Base-by-base conservation (phyloP, 306 rosid species). In the Crotalaria pallida region DNA sequence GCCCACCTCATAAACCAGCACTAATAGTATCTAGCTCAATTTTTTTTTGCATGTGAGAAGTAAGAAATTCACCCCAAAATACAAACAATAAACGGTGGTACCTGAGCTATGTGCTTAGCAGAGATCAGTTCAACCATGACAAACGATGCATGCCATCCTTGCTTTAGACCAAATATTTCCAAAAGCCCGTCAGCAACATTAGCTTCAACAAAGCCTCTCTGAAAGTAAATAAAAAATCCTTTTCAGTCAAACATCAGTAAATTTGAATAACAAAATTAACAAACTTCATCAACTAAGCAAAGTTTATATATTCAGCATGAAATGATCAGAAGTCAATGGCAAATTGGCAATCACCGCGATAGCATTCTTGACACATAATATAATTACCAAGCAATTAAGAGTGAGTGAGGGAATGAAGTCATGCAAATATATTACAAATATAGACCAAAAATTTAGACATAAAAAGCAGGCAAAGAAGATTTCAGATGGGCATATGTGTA, bases 81-180 rank as follows among this genome's bases (percentile, higher is more conserved):
- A 44, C 4, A 58, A 40, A 61, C 74, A 53, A 57, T 11, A 67
- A 62, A 65, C n/a, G 16, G 69, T 17, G 24, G 50, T 83, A 94
- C 99, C 99, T 95, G 99, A 69, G 96, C 99, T 41, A 95, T 81
- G 80, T 95, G 99, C 76, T 91, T 95, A 9, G 99, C 99, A 48
- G 88, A 70, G 70, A 91, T 89, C 73, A 95, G 88, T 67, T 95
- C 97, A 67, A 88, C 96, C 99, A 95, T 91, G 34, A 95, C 99
- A 69, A 95, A 86, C 0, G 99, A 95, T 57, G 99, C 97, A 84
- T 95, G 99, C 99, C 99, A 95, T 69, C 96, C 97, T 80, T 95
- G 99, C 83, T 95, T 95, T 58, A 95, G 82, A 48, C 99, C 99
- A 81, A 95, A 95, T 64, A 95, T 79, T 85, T 95, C 99, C 76